Percentiles rank a stretch among this genome's conserved stretches.
Evolutionary conservation across 2,329 filamentous ascomycete genomes (phyloP).

Genomic region (Fusarium penzigii): DNA sequence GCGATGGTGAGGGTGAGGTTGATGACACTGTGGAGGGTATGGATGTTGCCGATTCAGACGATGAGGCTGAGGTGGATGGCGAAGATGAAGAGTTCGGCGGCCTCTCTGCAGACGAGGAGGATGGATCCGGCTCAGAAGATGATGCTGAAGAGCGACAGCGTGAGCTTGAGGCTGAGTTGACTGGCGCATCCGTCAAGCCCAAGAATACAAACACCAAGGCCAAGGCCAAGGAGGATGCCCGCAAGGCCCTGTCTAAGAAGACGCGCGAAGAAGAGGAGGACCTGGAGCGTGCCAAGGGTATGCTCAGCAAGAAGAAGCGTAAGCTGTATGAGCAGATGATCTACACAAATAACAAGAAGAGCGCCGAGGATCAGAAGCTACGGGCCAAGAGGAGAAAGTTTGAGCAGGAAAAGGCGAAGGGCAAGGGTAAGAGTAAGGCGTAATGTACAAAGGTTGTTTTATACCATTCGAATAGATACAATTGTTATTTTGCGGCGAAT

Average conservation of each 20-base stretch:
- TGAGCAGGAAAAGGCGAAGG: conserved; percentile 63
- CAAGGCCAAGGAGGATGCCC: conserved; percentile 68
- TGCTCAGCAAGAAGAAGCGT: conserved; percentile 97
- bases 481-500: conserved; percentile 25
- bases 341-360: conserved; percentile 92
- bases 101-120: conserved; percentile 49
- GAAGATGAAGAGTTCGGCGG: conserved; percentile 51
- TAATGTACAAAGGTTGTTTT: conserved; percentile 35
- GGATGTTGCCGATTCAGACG: conserved; percentile 51
- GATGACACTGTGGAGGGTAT: conserved; percentile 50
- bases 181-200: conserved; percentile 62
- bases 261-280: conserved; percentile 80
- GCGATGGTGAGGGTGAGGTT: conserved; percentile 50
- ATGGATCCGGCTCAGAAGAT: conserved; percentile 50
- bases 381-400: conserved; percentile 87
- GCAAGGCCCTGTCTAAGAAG: conserved; percentile 69
- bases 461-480: conserved; percentile 33
- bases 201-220: conserved; percentile 50
- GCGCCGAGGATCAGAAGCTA: conserved; percentile 84
- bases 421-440: conserved; percentile 33
- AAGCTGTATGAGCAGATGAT: conserved; percentile 98
- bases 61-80: conserved; percentile 48
- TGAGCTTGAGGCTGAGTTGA: conserved; percentile 90
- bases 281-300: conserved; percentile 90
- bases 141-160: conserved; percentile 76